Evolutionary conservation across 371 early-diverging fungal species (phyloP), one percentile per base, ranked within the genome.

Genomic region (Capillidium rhysosporum): DNA sequence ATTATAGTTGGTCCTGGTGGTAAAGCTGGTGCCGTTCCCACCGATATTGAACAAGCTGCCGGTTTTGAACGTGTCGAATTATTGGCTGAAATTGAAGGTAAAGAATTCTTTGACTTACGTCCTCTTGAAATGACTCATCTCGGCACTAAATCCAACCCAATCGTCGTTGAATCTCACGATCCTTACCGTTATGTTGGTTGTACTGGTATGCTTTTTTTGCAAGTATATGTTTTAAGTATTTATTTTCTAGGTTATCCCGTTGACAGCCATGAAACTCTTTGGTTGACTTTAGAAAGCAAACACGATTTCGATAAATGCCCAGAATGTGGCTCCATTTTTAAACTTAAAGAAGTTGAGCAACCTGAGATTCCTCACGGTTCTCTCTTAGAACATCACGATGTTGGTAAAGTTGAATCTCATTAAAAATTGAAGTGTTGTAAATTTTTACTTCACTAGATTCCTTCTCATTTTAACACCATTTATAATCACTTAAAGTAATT

Each of bases 231-330:
- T 21, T 49, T 25, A 10, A n/a, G 9, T 54, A 34, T 4, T 34
- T 7, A 34, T 7, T 12, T 34, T 34, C 34, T 68, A 80, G 90
- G 90, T 49, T 87, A 72, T 67, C 90, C 90, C 24, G 84, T 73
- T 55, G 91, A 91, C 66, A 74, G 82, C 48, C 93, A 92, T 65
- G 88, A 88, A 57, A 67, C 77, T 52, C 66, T 86, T 64, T 89
- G 86, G 86, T 70, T 89, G 61, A 73, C 76, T 52, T 65, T 89
- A 55, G 76, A 77, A 59, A 77, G 77, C 67, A 65, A 69, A 54
- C 82, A 83, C 62, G 81, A 79, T 52, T 69, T 84, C 58, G 89
- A 92, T 66, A 86, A 93, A 60, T 96, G 97, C 82, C 89, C 89
- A 39, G 87, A 92, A 75, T 96, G 97, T 69, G 97, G 93, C 65